These are phyloP conservation scores for Podaxis carcinomalis DNA, from an alignment of 768 basidiomycete species.

Conservation along the genomic window DNA sequence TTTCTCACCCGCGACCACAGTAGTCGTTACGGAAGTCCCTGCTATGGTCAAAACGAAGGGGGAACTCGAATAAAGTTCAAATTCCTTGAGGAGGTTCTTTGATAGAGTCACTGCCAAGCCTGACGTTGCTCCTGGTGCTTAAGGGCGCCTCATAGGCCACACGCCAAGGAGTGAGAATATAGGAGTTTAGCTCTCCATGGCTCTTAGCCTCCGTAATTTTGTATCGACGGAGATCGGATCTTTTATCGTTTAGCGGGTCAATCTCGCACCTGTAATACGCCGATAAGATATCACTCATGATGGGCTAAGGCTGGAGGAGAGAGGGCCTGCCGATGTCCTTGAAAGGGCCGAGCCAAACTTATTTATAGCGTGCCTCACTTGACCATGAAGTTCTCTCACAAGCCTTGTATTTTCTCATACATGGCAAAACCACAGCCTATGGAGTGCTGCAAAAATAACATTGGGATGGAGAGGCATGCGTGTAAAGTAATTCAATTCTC, in stretches of 20 bases:
- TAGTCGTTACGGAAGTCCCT: neutral
- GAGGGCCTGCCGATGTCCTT: neutral
- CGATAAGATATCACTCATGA: constrained; percentile 2
- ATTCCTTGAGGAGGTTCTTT: neutral
- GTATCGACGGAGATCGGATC: neutral
- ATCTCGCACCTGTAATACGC: constrained; percentile 1
- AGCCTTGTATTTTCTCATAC: neutral
- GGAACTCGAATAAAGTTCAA: neutral
- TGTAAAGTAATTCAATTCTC: constrained; percentile 1
- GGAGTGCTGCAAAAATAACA: constrained; percentile 6
- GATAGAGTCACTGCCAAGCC: neutral
- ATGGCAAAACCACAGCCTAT: constrained; percentile 1
- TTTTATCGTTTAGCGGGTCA: neutral
- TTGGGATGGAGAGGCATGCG: neutral
- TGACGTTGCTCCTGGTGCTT: neutral
- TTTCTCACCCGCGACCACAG: neutral
- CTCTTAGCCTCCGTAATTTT: neutral
- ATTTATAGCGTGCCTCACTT: neutral
- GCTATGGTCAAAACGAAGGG: neutral
- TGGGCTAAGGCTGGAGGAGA: neutral
- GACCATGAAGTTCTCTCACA: constrained; percentile 1
- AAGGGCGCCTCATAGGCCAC: neutral
- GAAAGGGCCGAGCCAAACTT: neutral
- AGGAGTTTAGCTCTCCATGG: neutral
- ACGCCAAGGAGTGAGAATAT: neutral